Percentiles rank a stretch among this genome's conserved stretches.
These are phyloP conservation scores for Kingdonia uniflora DNA, from an alignment of 164 flowering plant species.

Conservation along the genomic window DNA sequence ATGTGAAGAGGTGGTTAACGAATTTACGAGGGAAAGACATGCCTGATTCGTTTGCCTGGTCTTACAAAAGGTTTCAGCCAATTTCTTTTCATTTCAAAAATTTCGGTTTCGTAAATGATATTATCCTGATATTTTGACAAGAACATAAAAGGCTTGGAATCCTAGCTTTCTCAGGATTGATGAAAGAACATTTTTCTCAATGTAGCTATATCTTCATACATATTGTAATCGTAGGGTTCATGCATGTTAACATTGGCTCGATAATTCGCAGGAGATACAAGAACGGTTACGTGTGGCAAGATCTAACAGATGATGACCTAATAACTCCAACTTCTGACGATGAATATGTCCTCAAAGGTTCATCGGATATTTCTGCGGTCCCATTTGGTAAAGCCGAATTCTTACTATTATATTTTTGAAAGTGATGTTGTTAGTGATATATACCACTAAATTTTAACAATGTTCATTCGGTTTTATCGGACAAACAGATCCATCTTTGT, in stretches of 20 bases:
- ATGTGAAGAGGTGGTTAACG: constrained; percentile 76
- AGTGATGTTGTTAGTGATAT: no score
- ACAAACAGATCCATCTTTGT: no score
- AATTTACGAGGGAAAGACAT: constrained; percentile 69
- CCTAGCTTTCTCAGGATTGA: not conserved
- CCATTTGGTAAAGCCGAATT: constrained; percentile 5
- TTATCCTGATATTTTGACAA: no score
- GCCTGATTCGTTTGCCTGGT: constrained; percentile 76
- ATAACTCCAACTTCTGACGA: constrained; percentile 54
- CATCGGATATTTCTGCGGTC: constrained; percentile 15
- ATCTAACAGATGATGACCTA: constrained; percentile 53
- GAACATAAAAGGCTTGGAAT: not conserved
- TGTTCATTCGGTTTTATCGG: no score
- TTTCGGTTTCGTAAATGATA: not conserved
- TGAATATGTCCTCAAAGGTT: constrained; percentile 67
- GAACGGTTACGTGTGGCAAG: constrained; percentile 70
- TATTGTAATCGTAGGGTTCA: not conserved
- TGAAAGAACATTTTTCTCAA: not conserved
- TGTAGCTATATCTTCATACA: not conserved
- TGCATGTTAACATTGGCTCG: not conserved
- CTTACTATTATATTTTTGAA: no score
- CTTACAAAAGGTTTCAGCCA: constrained; percentile 53
- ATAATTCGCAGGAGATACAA: constrained; percentile 47
- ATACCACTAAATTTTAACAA: no score
- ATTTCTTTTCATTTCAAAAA: not conserved